phyloP scores from a whole-genome alignment of 2,329 filamentous ascomycete species.

The Neoarthrinium moseri region DNA sequence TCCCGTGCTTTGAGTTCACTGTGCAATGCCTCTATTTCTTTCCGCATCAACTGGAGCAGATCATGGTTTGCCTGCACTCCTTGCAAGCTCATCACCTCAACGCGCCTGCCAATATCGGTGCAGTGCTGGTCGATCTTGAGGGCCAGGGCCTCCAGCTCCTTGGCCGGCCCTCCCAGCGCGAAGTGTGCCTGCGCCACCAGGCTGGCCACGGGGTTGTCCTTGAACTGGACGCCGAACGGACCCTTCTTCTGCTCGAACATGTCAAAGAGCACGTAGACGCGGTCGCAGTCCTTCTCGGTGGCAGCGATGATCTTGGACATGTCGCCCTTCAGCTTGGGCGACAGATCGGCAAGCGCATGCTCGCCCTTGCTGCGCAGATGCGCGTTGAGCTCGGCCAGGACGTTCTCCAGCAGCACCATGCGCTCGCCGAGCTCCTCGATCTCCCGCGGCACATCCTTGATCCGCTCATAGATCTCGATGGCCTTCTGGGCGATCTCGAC shows the following conservation, averaged over 20 bases:
- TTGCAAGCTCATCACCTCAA: not conserved
- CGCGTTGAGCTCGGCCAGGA: not conserved
- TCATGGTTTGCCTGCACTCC: constrained; percentile 3
- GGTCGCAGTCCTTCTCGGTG: not conserved
- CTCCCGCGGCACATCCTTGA: not conserved
- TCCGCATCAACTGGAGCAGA: not conserved
- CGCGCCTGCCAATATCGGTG: not conserved
- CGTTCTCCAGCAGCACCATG: constrained; percentile 1
- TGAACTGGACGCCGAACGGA: not conserved
- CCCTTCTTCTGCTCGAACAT: constrained; percentile 2
- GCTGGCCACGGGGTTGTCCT: not conserved
- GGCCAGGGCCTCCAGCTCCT: constrained; percentile 1
- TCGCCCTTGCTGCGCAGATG: constrained; percentile 1
- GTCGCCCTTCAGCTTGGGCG: not conserved
- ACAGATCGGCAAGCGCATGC: not conserved
- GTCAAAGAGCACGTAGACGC: constrained; percentile 1
- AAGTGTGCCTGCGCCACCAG: constrained; percentile 1
- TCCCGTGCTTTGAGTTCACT: not conserved
- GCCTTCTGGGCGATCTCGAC: constrained; percentile 3
- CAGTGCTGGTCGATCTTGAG: not conserved
- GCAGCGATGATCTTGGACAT: not conserved
- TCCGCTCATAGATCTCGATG: constrained; percentile 2
- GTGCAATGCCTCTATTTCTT: not conserved
- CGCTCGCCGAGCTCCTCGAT: constrained; percentile 1
- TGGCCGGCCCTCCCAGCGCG: not conserved